Conservation (phyloP, 305 asterid genomes). For the Fraxinus velutina region DNA sequence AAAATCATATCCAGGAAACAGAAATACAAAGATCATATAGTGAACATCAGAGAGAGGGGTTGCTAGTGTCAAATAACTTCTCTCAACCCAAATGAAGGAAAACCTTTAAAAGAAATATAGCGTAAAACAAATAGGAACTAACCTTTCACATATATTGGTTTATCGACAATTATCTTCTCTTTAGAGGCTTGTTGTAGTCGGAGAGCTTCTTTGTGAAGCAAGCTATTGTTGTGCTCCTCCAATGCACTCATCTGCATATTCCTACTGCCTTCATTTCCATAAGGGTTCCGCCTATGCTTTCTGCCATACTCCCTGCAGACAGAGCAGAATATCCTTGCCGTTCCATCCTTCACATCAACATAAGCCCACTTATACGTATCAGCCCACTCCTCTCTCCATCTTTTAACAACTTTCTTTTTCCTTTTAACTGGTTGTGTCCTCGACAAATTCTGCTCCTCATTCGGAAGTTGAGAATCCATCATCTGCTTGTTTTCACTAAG, state of each 20-base stretch:
- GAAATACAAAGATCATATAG: not conserved
- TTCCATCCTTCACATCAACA: slow-evolving; percentile 87
- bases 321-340: slow-evolving; percentile 95
- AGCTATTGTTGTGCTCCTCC: slow-evolving; percentile 96
- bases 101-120: not conserved
- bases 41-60: not conserved
- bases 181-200: slow-evolving; percentile 94
- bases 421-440: slow-evolving; percentile 70
- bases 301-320: slow-evolving; percentile 97
- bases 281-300: slow-evolving; percentile 95
- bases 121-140: slow-evolving; percentile 20
- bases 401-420: slow-evolving; percentile 93
- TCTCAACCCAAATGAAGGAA: not conserved
- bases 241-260: slow-evolving; percentile 99
- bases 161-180: slow-evolving; percentile 76
- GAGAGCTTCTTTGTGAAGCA: slow-evolving; percentile 98
- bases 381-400: slow-evolving; percentile 99
- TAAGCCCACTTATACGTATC: slow-evolving; percentile 99
- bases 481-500: slow-evolving; percentile 62
- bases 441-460: slow-evolving; percentile 65
- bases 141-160: slow-evolving; percentile 94
- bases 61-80: not conserved
- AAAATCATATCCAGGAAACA: not conserved
- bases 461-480: slow-evolving; percentile 59
- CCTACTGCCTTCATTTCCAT: slow-evolving; percentile 98